Conservation (phyloP, 495 filamentous ascomycete genomes). For the Trichocladium uniseriatum region DNA sequence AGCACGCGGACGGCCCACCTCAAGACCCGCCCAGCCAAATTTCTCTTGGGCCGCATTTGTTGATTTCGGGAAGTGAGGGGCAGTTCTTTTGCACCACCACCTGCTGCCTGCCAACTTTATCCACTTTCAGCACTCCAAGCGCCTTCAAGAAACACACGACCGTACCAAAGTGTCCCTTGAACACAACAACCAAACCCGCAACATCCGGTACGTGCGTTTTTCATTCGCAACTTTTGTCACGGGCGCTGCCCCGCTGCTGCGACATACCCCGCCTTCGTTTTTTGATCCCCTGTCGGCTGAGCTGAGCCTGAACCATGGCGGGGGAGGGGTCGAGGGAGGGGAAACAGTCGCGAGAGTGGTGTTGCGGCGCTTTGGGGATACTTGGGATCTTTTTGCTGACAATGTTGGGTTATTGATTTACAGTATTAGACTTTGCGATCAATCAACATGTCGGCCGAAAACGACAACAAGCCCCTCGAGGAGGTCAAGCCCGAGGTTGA, state of each 20-base stretch:
- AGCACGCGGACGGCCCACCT: background rate
- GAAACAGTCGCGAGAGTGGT: background rate
- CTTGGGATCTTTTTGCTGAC: background rate
- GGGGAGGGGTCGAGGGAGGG: background rate
- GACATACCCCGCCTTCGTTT: constrained; percentile 1
- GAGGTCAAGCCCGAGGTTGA: constrained; percentile 29
- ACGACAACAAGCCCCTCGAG: constrained; percentile 28
- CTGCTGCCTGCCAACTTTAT: constrained; percentile 7
- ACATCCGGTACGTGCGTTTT: constrained; percentile 6
- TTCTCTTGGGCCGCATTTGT: constrained; percentile 7
- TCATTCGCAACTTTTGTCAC: background rate
- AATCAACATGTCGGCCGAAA: constrained; percentile 37
- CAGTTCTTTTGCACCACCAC: constrained; percentile 8
- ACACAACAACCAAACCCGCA: background rate
- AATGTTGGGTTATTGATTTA: too few species aligned
- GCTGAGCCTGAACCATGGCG: background rate
- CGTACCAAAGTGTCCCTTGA: background rate
- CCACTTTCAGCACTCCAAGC: constrained; percentile 9
- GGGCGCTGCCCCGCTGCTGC: background rate
- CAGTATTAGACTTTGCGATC: background rate
- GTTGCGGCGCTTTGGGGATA: background rate
- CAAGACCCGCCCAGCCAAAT: constrained; percentile 3
- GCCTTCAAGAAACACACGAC: background rate
- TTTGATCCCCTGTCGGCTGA: background rate
- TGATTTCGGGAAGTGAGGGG: constrained; percentile 14